These are phyloP conservation scores for Septoria linicola DNA, from an alignment of 2,329 filamentous ascomycete species.

Conservation along the genomic window DNA sequence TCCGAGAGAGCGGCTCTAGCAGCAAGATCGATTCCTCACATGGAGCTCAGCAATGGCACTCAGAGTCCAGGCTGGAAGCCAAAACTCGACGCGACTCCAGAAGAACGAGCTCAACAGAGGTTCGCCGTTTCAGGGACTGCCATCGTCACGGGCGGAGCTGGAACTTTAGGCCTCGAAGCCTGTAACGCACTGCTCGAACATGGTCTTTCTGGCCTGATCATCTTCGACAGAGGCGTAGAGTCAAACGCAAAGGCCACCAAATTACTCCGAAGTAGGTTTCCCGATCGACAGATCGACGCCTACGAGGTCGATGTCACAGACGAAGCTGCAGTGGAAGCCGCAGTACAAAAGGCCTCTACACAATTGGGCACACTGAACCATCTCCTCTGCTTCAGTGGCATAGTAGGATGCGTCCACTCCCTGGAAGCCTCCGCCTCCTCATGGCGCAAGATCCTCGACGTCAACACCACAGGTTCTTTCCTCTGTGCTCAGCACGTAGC, in stretches of 20 bases:
- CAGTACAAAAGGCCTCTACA: conserved; percentile 42
- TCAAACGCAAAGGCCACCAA: too few relatives aligned
- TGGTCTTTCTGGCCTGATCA: conserved; percentile 63
- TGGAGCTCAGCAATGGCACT: too few relatives aligned
- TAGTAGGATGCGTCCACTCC: conserved; percentile 61
- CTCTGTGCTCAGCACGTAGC: conserved; percentile 66
- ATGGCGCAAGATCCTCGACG: conserved; percentile 64
- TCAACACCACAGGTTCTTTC: conserved; percentile 71
- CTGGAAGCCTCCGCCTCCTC: conserved; percentile 58
- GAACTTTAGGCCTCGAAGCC: conserved; percentile 59
- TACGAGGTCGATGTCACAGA: conserved; percentile 61
- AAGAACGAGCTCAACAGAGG: too few relatives aligned
- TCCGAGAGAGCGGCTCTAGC: too few relatives aligned
- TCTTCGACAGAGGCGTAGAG: too few relatives aligned
- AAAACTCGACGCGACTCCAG: too few relatives aligned
- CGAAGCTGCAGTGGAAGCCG: conserved; percentile 46
- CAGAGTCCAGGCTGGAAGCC: too few relatives aligned
- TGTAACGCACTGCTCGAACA: conserved; percentile 67
- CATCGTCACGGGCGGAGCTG: conserved; percentile 64
- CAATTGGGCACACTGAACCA: conserved; percentile 57
- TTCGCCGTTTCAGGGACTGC: too few relatives aligned
- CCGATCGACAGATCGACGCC: conserved; percentile 51
- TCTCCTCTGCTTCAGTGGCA: conserved; percentile 65
- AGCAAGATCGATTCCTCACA: too few relatives aligned
- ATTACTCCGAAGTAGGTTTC: conserved; percentile 54